Base-by-base conservation (phyloP, 257 asterid species). In the Buddleja alternifolia region DNA sequence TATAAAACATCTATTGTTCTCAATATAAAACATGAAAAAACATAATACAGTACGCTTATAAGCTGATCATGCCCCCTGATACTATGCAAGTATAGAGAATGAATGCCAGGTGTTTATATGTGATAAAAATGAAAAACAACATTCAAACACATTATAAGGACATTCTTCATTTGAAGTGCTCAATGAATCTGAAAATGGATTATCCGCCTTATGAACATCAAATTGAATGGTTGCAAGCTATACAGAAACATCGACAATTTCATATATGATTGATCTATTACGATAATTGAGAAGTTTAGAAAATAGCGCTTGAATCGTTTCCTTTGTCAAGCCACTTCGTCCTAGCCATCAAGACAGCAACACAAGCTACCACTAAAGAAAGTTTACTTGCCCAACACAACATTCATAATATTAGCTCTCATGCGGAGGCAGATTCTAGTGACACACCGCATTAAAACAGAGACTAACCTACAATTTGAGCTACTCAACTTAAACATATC, bases 81-180 rank as follows among this genome's bases (percentile, higher is more conserved):
- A 47, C 11, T 50, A 51, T 53, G 44, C 50, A 36, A 24, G 48
- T 19, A 45, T 41, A 40, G 25, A 17, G 12, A 46, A 62, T 21
- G 24, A 25, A 29, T n/a, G 39, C 9, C 11, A 70, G 60, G 52
- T 32, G 39, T 12, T 44, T 14, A 34, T 32, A 42, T 16, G 60
- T 34, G 12, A 57, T 17, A 45, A 45, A 52, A 51, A 12, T 40
- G 40, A 40, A 8, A 25, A 21, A 24, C n/a, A n/a, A 55, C 8
- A 37, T 4, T 50, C 40, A 24, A 66, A 41, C 47, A 48, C 36
- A 61, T 39, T 15, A 29, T 50, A 44, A 11, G 20, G 67, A 2
- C 55, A 61, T 45, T 63, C 63, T 60, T 40, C 63, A 51, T n/a
- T 19, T 44, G 46, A 58, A 64, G 40, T 63, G 39, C 63, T 63